These are phyloP conservation scores for Thermochaetoides thermophila DNA, from an alignment of 495 filamentous ascomycete species.

Conservation along the genomic window DNA sequence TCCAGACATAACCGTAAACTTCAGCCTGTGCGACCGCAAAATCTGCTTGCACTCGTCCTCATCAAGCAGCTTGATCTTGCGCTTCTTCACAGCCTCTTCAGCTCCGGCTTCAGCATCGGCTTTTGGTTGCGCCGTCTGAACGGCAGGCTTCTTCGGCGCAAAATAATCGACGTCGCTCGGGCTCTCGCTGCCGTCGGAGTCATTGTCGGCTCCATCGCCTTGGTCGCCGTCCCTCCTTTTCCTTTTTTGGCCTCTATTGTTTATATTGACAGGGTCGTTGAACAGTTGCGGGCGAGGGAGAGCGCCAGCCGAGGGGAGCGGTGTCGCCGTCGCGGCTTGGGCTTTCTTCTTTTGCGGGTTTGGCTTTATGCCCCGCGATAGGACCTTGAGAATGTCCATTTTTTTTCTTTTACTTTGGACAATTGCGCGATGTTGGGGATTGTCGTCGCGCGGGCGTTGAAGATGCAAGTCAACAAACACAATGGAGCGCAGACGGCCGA, in stretches of 20 bases:
- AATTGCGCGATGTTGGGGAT: background rate
- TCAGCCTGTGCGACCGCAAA: slow-evolving; percentile 73
- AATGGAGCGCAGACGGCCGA: slow-evolving; percentile 3
- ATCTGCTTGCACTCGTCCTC: slow-evolving; percentile 58
- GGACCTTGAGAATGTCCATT: slow-evolving; percentile 54
- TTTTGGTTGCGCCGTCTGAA: no score
- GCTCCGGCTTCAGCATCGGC: slow-evolving; percentile 5
- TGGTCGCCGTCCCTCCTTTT: slow-evolving; percentile 25
- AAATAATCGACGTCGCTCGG: slow-evolving; percentile 35
- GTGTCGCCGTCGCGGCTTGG: slow-evolving; percentile 5
- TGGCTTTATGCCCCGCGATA: slow-evolving; percentile 47
- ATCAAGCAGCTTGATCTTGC: slow-evolving; percentile 23
- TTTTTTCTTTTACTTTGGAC: slow-evolving; percentile 1
- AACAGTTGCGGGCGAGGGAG: slow-evolving; percentile 34
- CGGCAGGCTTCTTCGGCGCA: slow-evolving; percentile 18
- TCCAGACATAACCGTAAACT: slow-evolving; percentile 53
- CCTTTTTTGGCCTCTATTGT: slow-evolving; percentile 30
- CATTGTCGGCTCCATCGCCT: slow-evolving; percentile 8
- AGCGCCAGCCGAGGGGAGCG: slow-evolving; percentile 36
- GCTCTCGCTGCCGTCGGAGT: slow-evolving; percentile 20
- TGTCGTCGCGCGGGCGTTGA: background rate
- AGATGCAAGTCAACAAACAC: background rate
- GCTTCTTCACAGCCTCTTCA: slow-evolving; percentile 15
- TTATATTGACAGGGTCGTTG: slow-evolving; percentile 25
- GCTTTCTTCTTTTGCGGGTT: slow-evolving; percentile 8